A percentile compares a stretch with the other conserved stretches of the same genome.
These are phyloP conservation scores for Penicillium crystallinum DNA, from an alignment of 495 filamentous ascomycete genomes.

Conservation along the genomic window DNA sequence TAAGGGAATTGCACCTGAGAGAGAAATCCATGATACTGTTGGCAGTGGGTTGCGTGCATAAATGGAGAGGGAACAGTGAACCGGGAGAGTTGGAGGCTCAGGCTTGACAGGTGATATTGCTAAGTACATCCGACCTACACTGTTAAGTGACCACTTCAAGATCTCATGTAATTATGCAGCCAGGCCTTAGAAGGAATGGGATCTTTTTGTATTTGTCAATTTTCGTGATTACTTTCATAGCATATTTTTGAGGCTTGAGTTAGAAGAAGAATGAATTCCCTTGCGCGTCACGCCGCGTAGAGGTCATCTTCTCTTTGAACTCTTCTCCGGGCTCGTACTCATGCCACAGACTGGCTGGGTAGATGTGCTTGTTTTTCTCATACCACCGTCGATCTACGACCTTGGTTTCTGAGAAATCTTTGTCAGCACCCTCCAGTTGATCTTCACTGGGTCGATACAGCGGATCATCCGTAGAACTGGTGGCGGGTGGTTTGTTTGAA, in stretches of 20 bases:
- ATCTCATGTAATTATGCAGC: not conserved
- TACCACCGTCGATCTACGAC: constrained; percentile 97
- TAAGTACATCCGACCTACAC: not conserved
- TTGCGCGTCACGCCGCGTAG: constrained; percentile 64
- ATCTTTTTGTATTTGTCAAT: constrained; percentile 13
- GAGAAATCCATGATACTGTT: constrained; percentile 58
- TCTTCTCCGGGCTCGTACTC: constrained; percentile 88
- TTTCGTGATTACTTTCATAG: constrained; percentile 9
- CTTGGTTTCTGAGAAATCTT: constrained; percentile 82
- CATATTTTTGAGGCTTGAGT: constrained; percentile 5
- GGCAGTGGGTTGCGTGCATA: not conserved
- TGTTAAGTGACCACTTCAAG: not conserved
- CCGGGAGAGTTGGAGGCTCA: constrained; percentile 7
- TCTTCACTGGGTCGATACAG: constrained; percentile 43
- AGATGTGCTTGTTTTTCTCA: constrained; percentile 95
- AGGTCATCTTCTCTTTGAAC: constrained; percentile 66
- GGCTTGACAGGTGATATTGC: not conserved
- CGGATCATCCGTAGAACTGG: constrained; percentile 35
- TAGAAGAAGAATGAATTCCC: constrained; percentile 95
- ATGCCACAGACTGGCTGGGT: constrained; percentile 91
- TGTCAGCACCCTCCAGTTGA: constrained; percentile 67
- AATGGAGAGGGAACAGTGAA: not conserved
- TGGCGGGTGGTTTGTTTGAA: constrained; percentile 49
- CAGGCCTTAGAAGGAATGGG: not conserved
- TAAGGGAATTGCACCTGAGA: constrained; percentile 76